These are phyloP conservation scores for Pseudozyma pruni DNA, from an alignment of 1,284 basidiomycete genomes.

Conservation along the genomic window DNA sequence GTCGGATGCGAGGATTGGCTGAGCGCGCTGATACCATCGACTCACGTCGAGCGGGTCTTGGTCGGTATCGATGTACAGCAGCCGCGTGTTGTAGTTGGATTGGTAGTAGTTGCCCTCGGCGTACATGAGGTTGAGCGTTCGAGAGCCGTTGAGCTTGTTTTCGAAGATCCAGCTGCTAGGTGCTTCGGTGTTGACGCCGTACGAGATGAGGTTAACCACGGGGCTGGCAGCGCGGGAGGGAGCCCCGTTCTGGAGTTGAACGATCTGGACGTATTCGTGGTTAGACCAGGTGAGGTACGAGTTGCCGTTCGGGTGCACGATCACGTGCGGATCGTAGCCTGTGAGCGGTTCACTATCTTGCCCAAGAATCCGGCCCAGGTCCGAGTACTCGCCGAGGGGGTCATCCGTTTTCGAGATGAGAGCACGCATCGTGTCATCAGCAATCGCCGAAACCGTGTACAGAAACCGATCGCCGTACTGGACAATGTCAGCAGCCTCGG, in stretches of 20 bases:
- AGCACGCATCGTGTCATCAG: conserved; percentile 35
- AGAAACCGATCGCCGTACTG: conserved; percentile 22
- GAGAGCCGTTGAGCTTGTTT: conserved; percentile 24
- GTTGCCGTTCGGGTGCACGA: conserved; percentile 45
- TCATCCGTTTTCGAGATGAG: conserved; percentile 29
- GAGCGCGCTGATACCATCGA: conserved; percentile 27
- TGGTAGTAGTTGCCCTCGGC: conserved; percentile 42
- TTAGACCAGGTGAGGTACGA: conserved; percentile 41
- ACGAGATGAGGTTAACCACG: conserved; percentile 28
- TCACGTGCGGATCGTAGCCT: conserved; percentile 45
- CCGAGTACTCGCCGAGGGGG: conserved; percentile 23
- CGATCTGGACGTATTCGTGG: conserved; percentile 42
- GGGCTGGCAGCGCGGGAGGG: conserved; percentile 20
- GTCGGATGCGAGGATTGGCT: conserved; percentile 32
- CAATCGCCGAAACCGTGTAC: conserved; percentile 35
- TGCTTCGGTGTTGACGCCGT: conserved; percentile 44
- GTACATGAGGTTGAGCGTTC: conserved; percentile 43
- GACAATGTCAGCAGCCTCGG: conserved; percentile 39
- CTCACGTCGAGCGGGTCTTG: conserved; percentile 27
- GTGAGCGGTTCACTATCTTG: conserved; percentile 17
- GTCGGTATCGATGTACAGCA: conserved; percentile 28
- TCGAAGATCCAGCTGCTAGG: conserved; percentile 37
- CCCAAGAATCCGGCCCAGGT: conserved; percentile 26
- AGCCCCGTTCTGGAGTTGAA: conserved; percentile 28
- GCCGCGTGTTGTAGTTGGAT: conserved; percentile 43